Conservation (phyloP, 2,329 filamentous ascomycete genomes). For the Fonsecaea erecta region DNA sequence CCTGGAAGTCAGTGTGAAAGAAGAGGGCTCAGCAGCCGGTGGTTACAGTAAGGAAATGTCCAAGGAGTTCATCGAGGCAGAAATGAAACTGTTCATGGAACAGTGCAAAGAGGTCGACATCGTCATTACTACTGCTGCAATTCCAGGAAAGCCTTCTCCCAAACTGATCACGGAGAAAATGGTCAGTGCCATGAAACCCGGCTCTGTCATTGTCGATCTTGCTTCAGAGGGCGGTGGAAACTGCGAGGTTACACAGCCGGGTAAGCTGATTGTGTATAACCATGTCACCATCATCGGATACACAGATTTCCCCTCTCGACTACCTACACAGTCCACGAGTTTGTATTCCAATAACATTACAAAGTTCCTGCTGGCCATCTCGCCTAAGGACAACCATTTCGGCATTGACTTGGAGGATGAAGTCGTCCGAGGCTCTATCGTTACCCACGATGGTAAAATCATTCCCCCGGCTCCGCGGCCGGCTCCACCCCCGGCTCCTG, state of each 20-base stretch:
- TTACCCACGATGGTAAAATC: slow-evolving; percentile 76
- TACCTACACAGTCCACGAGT: slow-evolving; percentile 87
- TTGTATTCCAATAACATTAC: slow-evolving; percentile 94
- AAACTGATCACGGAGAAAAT: slow-evolving; percentile 82
- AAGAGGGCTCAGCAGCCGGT: slow-evolving; percentile 81
- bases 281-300: slow-evolving; percentile 90
- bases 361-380: slow-evolving; percentile 82
- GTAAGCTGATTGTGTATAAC: slow-evolving; percentile 71
- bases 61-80: slow-evolving; percentile 87
- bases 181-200: slow-evolving; percentile 84
- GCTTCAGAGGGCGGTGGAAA: slow-evolving; percentile 88
- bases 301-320: slow-evolving; percentile 82
- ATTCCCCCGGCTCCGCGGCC: slow-evolving; percentile 76
- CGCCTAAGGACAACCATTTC: slow-evolving; percentile 76
- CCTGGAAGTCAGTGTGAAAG: slow-evolving; percentile 80
- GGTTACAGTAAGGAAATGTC: slow-evolving; percentile 95
- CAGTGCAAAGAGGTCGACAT: slow-evolving; percentile 89
- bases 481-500: slow-evolving; percentile 59
- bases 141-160: slow-evolving; percentile 80
- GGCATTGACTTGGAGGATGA: slow-evolving; percentile 81
- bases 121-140: slow-evolving; percentile 89
- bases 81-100: slow-evolving; percentile 90
- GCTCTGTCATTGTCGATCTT: slow-evolving; percentile 84
- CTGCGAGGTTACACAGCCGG: slow-evolving; percentile 78
- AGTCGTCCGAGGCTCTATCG: slow-evolving; percentile 82